Evolutionary conservation across 1,284 basidiomycete genomes (phyloP), one percentile per base, ranked within the genome.

Genomic region (Ganoderma meredithae): DNA sequence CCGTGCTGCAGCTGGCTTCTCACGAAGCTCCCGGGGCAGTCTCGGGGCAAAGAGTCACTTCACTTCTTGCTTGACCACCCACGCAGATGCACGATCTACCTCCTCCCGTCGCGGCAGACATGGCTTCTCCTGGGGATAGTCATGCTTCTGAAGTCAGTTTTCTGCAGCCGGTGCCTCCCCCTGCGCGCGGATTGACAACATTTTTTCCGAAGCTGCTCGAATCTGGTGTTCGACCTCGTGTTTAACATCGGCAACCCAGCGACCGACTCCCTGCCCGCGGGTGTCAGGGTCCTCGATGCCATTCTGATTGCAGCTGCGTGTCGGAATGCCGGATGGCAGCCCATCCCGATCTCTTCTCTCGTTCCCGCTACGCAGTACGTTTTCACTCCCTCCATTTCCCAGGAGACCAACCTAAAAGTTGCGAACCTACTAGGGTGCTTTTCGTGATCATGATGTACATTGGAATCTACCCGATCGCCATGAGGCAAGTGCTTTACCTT

Each of bases 41-140:
- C 92, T 17, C 86, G 89, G 1, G 78, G 86, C 1, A 85, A 89
- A 64, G 95, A 97, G 79, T 93, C 95, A 0, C 83, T 97, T 2
- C 90, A 91, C 65, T 99, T 99, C 79, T 84, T 99, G 8, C 86
- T 99, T 13, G 96, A 98, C 76, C 97, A 98, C 76, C 97, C 97
- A 6, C 88, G 97, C 36, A 87, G 97, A 73, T 95, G 96, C 82
- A 98, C 95, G 76, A 91, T 97, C 55, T 96, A 97, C 79, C 86
- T 99, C 4, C 98, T 98, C 77, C 97, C 97, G 4, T 90, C 94
- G 0, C 92, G 94, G 70, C 96, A 98, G 78, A 98, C 96, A 0
- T 97, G 95, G 95, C 93, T 97, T 72, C 87, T 98, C 17, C 73
- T 95, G 5, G 85, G 87, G 2, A 75, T 96, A 55, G 78, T 92